Evolutionary conservation across 2,329 filamentous ascomycete species (phyloP).

Genomic region (Neonectria faginata): DNA sequence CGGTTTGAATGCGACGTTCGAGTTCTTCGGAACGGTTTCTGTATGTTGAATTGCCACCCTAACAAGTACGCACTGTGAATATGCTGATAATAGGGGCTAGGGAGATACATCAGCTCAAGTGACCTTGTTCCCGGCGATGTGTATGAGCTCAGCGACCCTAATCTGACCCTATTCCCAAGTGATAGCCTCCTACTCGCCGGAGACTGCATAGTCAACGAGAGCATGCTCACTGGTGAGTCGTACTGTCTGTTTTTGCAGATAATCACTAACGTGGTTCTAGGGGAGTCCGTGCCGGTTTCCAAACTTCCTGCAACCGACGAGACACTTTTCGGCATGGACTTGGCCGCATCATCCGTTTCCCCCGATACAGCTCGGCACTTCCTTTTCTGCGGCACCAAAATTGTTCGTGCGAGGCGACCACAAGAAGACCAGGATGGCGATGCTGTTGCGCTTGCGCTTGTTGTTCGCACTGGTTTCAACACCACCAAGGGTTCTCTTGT

Average conservation of each 20-base stretch:
- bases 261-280: constrained; percentile 48
- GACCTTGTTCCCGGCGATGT: constrained; percentile 96
- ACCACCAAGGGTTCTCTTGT: constrained; percentile 97
- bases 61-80: not conserved
- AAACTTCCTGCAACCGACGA: constrained; percentile 88
- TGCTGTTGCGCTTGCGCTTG: constrained; percentile 90
- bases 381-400: constrained; percentile 94
- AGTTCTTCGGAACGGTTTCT: constrained; percentile 94
- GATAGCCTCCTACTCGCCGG: constrained; percentile 92
- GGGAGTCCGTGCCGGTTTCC: constrained; percentile 96
- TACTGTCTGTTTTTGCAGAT: constrained; percentile 41
- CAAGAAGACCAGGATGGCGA: constrained; percentile 89
- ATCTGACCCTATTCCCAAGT: constrained; percentile 86
- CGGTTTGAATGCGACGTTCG: constrained; percentile 95
- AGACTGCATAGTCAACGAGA: constrained; percentile 98
- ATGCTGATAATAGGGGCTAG: constrained; percentile 51
- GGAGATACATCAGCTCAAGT: constrained; percentile 85
- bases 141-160: constrained; percentile 96
- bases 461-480: constrained; percentile 94
- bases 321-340: constrained; percentile 78
- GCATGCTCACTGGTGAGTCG: constrained; percentile 84
- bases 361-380: constrained; percentile 89
- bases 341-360: constrained; percentile 84
- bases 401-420: constrained; percentile 88
- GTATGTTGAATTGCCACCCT: constrained; percentile 60